Base-by-base conservation (phyloP, 495 filamentous ascomycete species). In the Lasiosphaeria ovina region DNA sequence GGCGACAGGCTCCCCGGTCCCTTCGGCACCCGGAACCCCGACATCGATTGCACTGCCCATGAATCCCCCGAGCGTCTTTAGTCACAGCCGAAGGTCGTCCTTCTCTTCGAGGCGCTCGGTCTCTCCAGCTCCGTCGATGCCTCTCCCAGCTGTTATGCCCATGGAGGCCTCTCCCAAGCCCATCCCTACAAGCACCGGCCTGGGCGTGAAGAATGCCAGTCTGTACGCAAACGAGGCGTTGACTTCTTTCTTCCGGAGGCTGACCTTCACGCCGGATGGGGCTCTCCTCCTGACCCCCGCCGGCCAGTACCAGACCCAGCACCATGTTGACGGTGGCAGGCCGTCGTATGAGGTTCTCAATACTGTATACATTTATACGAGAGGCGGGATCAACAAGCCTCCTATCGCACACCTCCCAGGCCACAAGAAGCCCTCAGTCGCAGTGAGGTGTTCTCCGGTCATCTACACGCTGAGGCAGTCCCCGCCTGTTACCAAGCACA, bases 181-280 rank as follows among this genome's bases (percentile, higher is more conserved):
- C 8, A 84, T 83, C 40, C 60, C 81, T 32, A 73, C 79, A 38
- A 76, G 68, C 48, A 76, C 80, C 33, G 80, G 85, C 16, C 55
- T 88, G 42, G 90, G 88, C 3, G 83, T 91, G 48, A 88, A 85
- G 69, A 97, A 96, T 64, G 83, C 93, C 44, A 93, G 85, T 58
- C 87, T 98, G 42, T 99, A 99, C 73, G 91, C 89, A n/a, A 97
- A 96, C 60, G 95, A 99, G 74, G 97, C 92, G 0, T 85, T 97
- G 36, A 98, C 92, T 0, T 98, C 95, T 3, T 99, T 99, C 75
- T 99, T 99, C 78, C 83, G 95, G 48, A 85, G 95, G 38, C 77
- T 99, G 45, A 92, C 95, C 0, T 99, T 98, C 71, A 88, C 95
- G 6, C 92, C 95, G 2, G 95, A 98, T 67, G 95, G 95, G 14